These are phyloP conservation scores for Ochetophila trinervis DNA, from an alignment of 306 rosid species.

Conservation along the genomic window DNA sequence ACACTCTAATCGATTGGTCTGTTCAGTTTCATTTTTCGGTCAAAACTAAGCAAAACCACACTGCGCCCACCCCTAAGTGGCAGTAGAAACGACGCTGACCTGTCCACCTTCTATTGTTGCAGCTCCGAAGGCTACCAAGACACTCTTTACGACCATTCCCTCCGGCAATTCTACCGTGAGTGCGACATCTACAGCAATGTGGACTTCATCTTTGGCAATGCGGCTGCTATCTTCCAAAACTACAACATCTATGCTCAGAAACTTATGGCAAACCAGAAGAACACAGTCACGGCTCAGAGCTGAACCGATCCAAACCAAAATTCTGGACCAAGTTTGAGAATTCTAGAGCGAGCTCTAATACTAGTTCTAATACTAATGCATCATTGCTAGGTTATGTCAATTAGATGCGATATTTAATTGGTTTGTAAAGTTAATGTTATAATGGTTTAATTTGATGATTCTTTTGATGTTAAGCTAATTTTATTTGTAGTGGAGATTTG, in stretches of 20 bases:
- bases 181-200: slow-evolving; percentile 69
- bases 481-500: no score
- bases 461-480: no score
- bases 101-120: slow-evolving; percentile 72
- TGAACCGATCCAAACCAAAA: slow-evolving; percentile 63
- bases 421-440: no score
- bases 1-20: no score
- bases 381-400: slow-evolving; percentile 34
- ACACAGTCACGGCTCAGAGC: slow-evolving; percentile 67
- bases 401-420: not conserved
- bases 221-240: slow-evolving; percentile 67
- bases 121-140: slow-evolving; percentile 87
- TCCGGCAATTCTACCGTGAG: slow-evolving; percentile 71
- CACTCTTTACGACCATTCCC: slow-evolving; percentile 74
- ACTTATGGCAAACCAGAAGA: slow-evolving; percentile 44
- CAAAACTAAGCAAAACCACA: no score
- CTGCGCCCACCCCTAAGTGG: no score
- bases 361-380: slow-evolving; percentile 35
- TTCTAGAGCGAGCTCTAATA: slow-evolving; percentile 63
- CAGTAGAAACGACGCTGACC: slow-evolving; percentile 70
- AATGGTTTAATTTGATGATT: no score
- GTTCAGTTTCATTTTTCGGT: no score
- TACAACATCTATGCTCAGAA: slow-evolving; percentile 57
- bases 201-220: slow-evolving; percentile 77
- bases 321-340: slow-evolving; percentile 43